Percentiles rank a stretch among this genome's conserved stretches.
Evolutionary conservation across 257 asterid genomes (phyloP).

Genomic region (Gentiana dahurica): DNA sequence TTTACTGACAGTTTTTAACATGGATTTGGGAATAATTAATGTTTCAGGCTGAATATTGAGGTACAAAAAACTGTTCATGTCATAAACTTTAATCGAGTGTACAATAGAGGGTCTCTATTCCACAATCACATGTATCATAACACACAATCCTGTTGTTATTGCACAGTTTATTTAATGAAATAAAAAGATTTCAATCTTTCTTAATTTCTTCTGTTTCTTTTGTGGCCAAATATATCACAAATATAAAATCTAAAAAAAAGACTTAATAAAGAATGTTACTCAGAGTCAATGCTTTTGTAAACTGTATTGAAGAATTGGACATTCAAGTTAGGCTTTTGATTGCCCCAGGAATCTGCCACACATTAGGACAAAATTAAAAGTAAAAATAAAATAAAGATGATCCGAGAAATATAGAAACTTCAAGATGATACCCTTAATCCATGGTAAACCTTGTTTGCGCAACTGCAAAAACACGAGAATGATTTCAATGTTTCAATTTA

Average conservation of each 20-base stretch:
- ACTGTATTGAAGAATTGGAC: slow-evolving; percentile 59
- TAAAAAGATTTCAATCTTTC: too few relatives aligned
- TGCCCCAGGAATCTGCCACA: slow-evolving; percentile 47
- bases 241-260: not conserved
- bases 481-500: not conserved
- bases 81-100: not conserved
- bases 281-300: slow-evolving; percentile 49
- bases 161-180: too few relatives aligned
- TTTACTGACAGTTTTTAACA: too few relatives aligned
- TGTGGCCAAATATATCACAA: too few relatives aligned
- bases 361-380: not conserved
- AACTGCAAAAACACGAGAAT: slow-evolving; percentile 30
- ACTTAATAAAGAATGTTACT: slow-evolving; percentile 26
- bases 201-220: too few relatives aligned
- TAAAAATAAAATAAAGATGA: too few relatives aligned
- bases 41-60: not conserved
- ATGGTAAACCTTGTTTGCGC: slow-evolving; percentile 43
- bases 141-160: too few relatives aligned
- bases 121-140: too few relatives aligned
- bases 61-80: not conserved
- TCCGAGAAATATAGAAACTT: not conserved
- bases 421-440: slow-evolving; percentile 35
- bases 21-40: too few relatives aligned
- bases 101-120: too few relatives aligned
- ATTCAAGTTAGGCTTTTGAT: slow-evolving; percentile 40